Evolutionary conservation across 129 eudicot genomes (phyloP).

Genomic region (Scalesia atractyloides): DNA sequence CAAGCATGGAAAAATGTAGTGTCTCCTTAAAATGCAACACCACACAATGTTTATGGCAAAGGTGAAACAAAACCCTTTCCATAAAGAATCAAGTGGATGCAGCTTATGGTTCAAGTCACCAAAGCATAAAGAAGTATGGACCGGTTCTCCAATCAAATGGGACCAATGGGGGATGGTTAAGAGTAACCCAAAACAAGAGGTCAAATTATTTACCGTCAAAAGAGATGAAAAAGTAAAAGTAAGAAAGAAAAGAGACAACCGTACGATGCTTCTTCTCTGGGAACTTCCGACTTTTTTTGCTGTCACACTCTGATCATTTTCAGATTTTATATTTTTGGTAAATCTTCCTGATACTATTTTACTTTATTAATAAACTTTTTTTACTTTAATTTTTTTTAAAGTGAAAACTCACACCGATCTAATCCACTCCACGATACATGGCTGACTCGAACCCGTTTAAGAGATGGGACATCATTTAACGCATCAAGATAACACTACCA

Average conservation of each 20-base stretch:
- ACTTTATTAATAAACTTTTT: not conserved
- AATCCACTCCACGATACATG: too few species aligned
- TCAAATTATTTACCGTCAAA: conserved; percentile 28
- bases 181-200: conserved; percentile 33
- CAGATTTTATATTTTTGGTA: not conserved
- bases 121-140: conserved; percentile 26
- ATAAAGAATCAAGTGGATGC: conserved; percentile 23
- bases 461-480: too few species aligned
- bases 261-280: conserved; percentile 29
- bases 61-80: conserved; percentile 30
- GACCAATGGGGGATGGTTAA: conserved; percentile 31
- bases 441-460: too few species aligned
- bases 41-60: conserved; percentile 21
- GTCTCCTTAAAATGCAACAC: conserved; percentile 32
- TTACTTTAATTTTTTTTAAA: not conserved
- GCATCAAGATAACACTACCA: too few species aligned
- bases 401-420: too few species aligned
- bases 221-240: conserved; percentile 25
- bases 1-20: conserved; percentile 7
- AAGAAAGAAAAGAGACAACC: conserved; percentile 25
- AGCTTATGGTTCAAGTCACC: conserved; percentile 23
- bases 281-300: conserved; percentile 36
- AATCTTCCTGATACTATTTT: not conserved
- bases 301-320: conserved; percentile 24
- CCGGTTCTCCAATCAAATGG: not conserved